Percentiles rank a stretch among this genome's conserved stretches.
These are phyloP conservation scores for Mortierella antarctica DNA, from an alignment of 192 early-diverging fungal genomes.

Conservation along the genomic window DNA sequence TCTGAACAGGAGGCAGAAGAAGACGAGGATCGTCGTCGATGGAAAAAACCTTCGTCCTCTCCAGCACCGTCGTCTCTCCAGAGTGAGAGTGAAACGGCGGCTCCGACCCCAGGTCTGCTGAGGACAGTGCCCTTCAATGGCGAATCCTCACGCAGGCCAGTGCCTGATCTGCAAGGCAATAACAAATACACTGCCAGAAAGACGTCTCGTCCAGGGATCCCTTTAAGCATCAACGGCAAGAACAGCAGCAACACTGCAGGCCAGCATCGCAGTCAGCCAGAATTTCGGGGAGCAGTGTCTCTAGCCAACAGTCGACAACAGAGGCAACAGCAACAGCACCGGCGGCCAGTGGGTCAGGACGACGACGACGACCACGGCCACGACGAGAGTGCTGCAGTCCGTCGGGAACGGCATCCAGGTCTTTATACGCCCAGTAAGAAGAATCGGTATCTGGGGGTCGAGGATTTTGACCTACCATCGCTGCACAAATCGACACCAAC, in stretches of 20 bases:
- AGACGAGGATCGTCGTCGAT: neutral
- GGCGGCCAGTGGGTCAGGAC: neutral
- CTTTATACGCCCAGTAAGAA: slow-evolving; percentile 47
- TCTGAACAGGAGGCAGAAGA: neutral
- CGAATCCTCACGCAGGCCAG: slow-evolving; percentile 26
- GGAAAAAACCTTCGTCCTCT: too few relatives aligned
- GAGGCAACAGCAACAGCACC: neutral
- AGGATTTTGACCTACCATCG: neutral
- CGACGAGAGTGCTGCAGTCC: slow-evolving; percentile 1
- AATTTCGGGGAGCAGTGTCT: neutral
- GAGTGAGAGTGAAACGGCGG: neutral
- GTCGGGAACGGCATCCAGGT: slow-evolving; percentile 30
- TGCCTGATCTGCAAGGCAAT: slow-evolving; percentile 10
- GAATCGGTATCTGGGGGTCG: neutral
- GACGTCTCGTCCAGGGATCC: too few relatives aligned
- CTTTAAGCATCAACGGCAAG: too few relatives aligned
- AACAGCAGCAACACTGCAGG: too few relatives aligned
- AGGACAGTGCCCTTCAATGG: slow-evolving; percentile 28
- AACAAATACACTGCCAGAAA: neutral
- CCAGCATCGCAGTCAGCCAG: too few relatives aligned
- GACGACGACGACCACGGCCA: neutral
- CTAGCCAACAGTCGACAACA: neutral
- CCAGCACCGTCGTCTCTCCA: too few relatives aligned
- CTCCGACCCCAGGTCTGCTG: slow-evolving; percentile 20
- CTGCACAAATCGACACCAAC: slow-evolving; percentile 24